Evolutionary conservation across 2,329 filamentous ascomycete species (phyloP), one percentile per base, ranked within the genome.

Genomic region (Botrytis pseudocinerea): DNA sequence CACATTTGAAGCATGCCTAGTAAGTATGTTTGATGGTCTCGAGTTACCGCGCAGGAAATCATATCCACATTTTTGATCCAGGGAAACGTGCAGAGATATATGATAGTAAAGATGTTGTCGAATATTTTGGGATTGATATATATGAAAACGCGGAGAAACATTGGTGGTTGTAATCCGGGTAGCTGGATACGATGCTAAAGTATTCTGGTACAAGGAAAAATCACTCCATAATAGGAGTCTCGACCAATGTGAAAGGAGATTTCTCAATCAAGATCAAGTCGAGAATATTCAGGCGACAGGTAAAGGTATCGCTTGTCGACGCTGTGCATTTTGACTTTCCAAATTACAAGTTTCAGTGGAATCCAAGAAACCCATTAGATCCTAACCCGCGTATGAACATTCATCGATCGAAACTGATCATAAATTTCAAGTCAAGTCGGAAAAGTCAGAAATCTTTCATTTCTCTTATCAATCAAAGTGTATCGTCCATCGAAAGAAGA

Each of bases 321-420:
- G 4, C 5, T n/a, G 4, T 14, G 10, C 25, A 51, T 5, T 14
- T n/a, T 6, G 3, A 51, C 10, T 14, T n/a, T 51, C 25, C 48
- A 51, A 54, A 14, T 2, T 7, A 25, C 46, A 12, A 54, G 2
- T 14, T 12, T 16, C 48, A 1, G 14, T 54, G 25, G n/a, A 2
- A 54, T n/a, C 0, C 12, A 54, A n/a, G 25, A 54, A 25, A 8
- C 2, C 2, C 0, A 18, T 0, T 25, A 54, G 14, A 28, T 28
- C n/a, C 2, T 54, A 16, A 5, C 5, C 51, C n/a, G 4, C 1
- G 16, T 28, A 8, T 8, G 14, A 54, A 8, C 25, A 28, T 1
- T 18, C 16, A 14, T n/a, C 10, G 12, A 0, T 51, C 48, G 4
- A 10, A n/a, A 54, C n/a, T 28, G 2, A 28, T 0, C 42, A 16